Evolutionary conservation across 208 protist species (phyloP).

Genomic region (Strigomonas galati): DNA sequence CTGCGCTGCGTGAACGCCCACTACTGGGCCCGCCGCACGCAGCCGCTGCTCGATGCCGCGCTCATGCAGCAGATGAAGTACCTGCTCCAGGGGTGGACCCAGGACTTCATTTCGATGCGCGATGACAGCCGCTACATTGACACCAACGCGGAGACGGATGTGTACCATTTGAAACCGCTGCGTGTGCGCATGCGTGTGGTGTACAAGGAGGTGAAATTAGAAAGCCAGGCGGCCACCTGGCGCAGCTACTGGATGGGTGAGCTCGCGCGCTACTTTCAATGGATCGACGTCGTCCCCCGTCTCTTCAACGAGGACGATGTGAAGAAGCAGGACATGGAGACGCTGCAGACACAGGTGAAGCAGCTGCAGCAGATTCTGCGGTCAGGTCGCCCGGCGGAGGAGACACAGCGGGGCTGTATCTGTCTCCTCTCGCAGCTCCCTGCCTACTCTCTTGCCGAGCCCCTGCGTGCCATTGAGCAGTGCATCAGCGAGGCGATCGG

Average conservation of each 20-base stretch:
- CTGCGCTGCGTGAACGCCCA: slow-evolving; percentile 54
- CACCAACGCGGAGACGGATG: slow-evolving; percentile 48
- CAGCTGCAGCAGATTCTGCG: slow-evolving; percentile 8
- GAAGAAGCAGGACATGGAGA: slow-evolving; percentile 17
- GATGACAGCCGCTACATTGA: slow-evolving; percentile 63
- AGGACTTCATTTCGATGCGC: slow-evolving; percentile 82
- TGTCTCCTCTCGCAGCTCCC: slow-evolving; percentile 53
- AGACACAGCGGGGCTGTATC: slow-evolving; percentile 34
- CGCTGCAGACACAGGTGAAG: slow-evolving; percentile 8
- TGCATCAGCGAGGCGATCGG: slow-evolving; percentile 69
- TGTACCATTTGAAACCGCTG: slow-evolving; percentile 77
- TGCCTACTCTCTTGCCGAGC: slow-evolving; percentile 43
- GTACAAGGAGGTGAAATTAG: slow-evolving; percentile 72
- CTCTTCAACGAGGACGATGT: slow-evolving; percentile 57
- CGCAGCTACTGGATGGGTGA: slow-evolving; percentile 76
- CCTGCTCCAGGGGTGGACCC: slow-evolving; percentile 72
- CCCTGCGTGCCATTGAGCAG: slow-evolving; percentile 74
- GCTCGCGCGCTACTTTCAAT: slow-evolving; percentile 69
- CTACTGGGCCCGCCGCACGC: slow-evolving; percentile 64
- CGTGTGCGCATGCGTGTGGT: slow-evolving; percentile 79
- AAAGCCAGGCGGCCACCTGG: slow-evolving; percentile 54
- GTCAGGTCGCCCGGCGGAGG: slow-evolving; percentile 5
- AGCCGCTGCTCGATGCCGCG: slow-evolving; percentile 71
- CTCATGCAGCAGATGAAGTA: slow-evolving; percentile 62
- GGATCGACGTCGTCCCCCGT: slow-evolving; percentile 65